Base-by-base conservation (phyloP, 192 early-diverging fungal species). In the Linnemannia zychae region DNA sequence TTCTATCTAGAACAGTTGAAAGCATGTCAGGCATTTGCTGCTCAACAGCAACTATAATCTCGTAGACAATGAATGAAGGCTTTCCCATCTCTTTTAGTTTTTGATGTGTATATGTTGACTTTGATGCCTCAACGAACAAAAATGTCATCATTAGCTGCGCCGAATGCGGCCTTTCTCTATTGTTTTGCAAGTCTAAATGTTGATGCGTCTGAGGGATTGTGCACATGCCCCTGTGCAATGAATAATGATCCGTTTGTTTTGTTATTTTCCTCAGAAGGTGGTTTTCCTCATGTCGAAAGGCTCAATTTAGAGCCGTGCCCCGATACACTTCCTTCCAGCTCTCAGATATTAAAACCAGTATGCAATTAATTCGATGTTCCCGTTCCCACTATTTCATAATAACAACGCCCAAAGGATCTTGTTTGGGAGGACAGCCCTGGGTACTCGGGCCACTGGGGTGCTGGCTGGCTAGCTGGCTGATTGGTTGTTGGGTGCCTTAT, bases 1-100 rank as follows among this genome's bases (percentile, higher is more conserved):
- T 96, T 93, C 90, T 96, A 96, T 84, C 86, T 97, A 37, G 96
- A 98, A 70, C 90, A 92, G 85, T 91, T 98, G 67, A 97, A 97
- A 90, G 89, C 93, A 63, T 98, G 97, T 91, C 96, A 96, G 70
- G 77, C 86, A 44, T 89, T 90, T 88, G 84, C 89, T 33, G 70
- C 80, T 34, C 85, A 90, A 38, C 88, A 89, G 72, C 88, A 81
- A 13, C 28, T 63, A 31, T 12, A 31, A 1, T 63, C 24, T 31
- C 24, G 4, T 57, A 57, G 24, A 28, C 24, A 63, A 28, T 28
- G 31, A n/a, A 63, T 63, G 12, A 0, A 63, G 57, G 57, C 31
- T 63, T 31, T 24, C n/a, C n/a, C n/a, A 49, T 63, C 13, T n/a
- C 3, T 63, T 7, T 7, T 57, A n/a, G n/a, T n/a, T n/a, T n/a